phyloP scores from a whole-genome alignment of 306 rosid species.

The Pterocarpus santalinus region DNA sequence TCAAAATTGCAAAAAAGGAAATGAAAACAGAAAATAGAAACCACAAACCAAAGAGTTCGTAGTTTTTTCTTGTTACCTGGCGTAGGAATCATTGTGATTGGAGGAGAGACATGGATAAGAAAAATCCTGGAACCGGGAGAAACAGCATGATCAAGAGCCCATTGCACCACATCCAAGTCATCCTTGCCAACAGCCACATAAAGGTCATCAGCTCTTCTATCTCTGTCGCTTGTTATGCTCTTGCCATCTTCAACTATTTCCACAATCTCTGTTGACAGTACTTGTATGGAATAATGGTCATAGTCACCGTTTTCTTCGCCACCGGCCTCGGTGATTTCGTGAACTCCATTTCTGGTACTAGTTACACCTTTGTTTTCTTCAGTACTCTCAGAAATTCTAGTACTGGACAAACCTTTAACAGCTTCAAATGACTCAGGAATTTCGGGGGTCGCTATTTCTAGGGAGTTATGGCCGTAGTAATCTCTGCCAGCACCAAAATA shows the following conservation, averaged over 20 bases:
- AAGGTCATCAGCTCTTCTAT: constrained; percentile 59
- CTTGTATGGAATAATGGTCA: constrained; percentile 20
- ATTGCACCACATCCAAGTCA: constrained; percentile 71
- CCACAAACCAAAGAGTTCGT: too few species aligned
- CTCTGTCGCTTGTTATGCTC: constrained; percentile 46
- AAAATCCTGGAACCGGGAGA: constrained; percentile 66
- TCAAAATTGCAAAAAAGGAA: neutral
- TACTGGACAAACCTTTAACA: constrained; percentile 26
- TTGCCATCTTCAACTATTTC: constrained; percentile 64
- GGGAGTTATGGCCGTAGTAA: constrained; percentile 40
- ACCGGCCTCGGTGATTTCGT: neutral
- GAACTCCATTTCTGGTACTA: constrained; percentile 2
- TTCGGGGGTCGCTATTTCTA: constrained; percentile 64
- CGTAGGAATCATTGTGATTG: constrained; percentile 71
- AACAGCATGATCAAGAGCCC: constrained; percentile 79
- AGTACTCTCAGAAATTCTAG: constrained; percentile 50
- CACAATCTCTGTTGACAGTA: constrained; percentile 67
- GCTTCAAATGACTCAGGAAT: constrained; percentile 58
- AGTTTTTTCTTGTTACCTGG: constrained; percentile 61
- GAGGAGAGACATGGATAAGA: constrained; percentile 80
- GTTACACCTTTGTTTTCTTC: constrained; percentile 45
- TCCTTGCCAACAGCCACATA: constrained; percentile 84
- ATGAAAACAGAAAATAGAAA: neutral
- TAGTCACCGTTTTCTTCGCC: constrained; percentile 4
- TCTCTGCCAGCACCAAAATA: constrained; percentile 61